Base-by-base conservation (phyloP, 179 eudicot genomes). In the Spergularia azorica region DNA sequence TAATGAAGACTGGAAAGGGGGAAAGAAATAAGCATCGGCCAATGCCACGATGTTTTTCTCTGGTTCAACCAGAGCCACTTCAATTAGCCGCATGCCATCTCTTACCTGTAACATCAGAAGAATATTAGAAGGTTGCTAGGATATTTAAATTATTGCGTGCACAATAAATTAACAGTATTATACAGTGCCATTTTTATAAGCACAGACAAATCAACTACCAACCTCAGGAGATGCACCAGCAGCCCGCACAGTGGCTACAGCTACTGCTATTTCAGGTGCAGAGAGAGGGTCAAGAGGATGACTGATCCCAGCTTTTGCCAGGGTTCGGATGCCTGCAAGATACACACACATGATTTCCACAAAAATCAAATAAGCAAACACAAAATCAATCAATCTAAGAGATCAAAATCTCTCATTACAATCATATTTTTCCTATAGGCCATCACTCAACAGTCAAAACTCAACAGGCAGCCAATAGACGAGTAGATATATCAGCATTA, bases 201-300 rank as follows among this genome's bases (percentile, higher is more conserved):
- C 11, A 43, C 9, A 20, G 32, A 8, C 11, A 63, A 41, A 38
- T n/a, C 48, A 11, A 13, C 26, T 15, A 66, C 58, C 38, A 54
- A 94, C 98, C 98, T 94, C 97, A 72, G 98, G 97, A 16, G 97
- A 89, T 58, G 89, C 86, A 77, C 98, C 97, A 82, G 97, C 92
- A 62, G 98, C 97, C 74, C 98, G 85, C 66, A 94, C 98, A 77
- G 98, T 87, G 63, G 86, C 94, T 73, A 92, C 95, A 59, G 98
- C 96, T 73, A 94, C 94, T 76, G 88, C 71, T 60, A 94, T 94
- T 84, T 94, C 98, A 76, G 92, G 87, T 76, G 90, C 89, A 58
- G 96, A 79, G 56, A 94, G 88, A 15, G 98, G 98, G 41, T 94
- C 97, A 84, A 94, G 80, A 63, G 98, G 98, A 80, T 94, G 98